These are phyloP conservation scores for Populus hybrid DNA, from an alignment of 441 rosid genomes.

Conservation along the genomic window DNA sequence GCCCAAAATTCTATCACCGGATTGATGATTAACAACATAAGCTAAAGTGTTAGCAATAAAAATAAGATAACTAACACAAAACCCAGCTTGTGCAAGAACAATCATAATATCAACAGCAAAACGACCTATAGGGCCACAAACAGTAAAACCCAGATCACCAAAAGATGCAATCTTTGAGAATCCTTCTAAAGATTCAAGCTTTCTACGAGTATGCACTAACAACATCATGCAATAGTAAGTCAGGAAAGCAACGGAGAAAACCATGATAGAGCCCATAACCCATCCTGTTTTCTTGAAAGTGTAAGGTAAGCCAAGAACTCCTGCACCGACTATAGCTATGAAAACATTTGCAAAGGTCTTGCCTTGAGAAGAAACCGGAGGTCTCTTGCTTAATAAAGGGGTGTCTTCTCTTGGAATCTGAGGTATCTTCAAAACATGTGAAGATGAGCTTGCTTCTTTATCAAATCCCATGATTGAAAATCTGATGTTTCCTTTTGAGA, in stretches of 20 bases:
- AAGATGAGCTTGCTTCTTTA: conserved; percentile 58
- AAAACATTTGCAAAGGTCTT: conserved; percentile 80
- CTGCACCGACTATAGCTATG: conserved; percentile 46
- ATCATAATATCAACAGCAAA: conserved; percentile 44
- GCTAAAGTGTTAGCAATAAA: conserved; percentile 41
- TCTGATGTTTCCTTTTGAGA: background rate
- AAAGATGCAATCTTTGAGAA: conserved; percentile 49
- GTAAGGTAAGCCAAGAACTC: conserved; percentile 54
- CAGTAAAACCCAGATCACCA: conserved; percentile 73
- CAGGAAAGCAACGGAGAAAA: conserved; percentile 44
- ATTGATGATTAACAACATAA: conserved; percentile 30
- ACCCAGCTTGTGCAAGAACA: conserved; percentile 67
- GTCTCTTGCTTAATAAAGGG: conserved; percentile 44
- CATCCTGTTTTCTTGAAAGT: conserved; percentile 78
- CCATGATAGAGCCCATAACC: conserved; percentile 53
- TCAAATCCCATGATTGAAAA: conserved; percentile 40
- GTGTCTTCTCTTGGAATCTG: conserved; percentile 52
- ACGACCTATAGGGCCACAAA: conserved; percentile 59
- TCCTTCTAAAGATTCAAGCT: conserved; percentile 46
- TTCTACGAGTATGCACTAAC: conserved; percentile 58
- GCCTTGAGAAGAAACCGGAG: conserved; percentile 43
- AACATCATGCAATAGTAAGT: conserved; percentile 74
- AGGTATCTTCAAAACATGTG: conserved; percentile 30
- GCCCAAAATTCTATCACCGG: conserved; percentile 23
- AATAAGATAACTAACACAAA: conserved; percentile 42